Base-by-base conservation (phyloP, 768 basidiomycete genomes). In the Lactarius quietus region DNA sequence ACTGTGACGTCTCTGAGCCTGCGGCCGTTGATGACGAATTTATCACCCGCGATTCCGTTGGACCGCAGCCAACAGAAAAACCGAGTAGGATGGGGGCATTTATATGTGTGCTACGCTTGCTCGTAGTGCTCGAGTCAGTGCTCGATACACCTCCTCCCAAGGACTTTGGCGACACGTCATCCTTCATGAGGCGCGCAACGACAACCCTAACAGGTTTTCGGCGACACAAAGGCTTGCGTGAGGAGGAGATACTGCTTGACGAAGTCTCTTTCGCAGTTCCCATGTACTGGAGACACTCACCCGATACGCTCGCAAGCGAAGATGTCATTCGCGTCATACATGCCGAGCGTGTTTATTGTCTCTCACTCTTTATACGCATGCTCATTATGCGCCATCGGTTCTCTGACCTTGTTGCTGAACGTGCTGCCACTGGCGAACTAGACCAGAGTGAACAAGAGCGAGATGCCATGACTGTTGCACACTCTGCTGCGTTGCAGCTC, bases 1-100 rank as follows among this genome's bases (percentile, higher is more conserved):
- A 96, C 73, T 95, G 93, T 76, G 94, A 97, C 72, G 89, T 95
- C n/a, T 83, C 86, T 6, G 95, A 95, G 73, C 93, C 93, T 2
- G 77, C 86, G 7, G 81, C 90, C 23, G 85, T 95, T 23, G 95
- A 95, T 73, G 95, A 97, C 74, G 94, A 97, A 73, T 90, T 83
- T 74, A 89, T 96, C 68, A 88, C 92, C 2, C 83, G 80, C 36
- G 93, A 94, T 17, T 83, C 84, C 28, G 76, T 90, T 48, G 81
- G 79, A 39, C 67, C 78, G 3, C 92, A 93, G 57, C 86, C 92
- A 3, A 78, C 83, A 3, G 89, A 89, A 39, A 85, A 83, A 6
- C 87, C 90, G 70, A 88, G 85, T 71, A 83, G 92, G 59, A 84
- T 95, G 80, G 82, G 83, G 65, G 93, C 93, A 14, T 97, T 95